Conservation (phyloP, 139 green algal genomes). For the Spirogloea muscicola region DNA sequence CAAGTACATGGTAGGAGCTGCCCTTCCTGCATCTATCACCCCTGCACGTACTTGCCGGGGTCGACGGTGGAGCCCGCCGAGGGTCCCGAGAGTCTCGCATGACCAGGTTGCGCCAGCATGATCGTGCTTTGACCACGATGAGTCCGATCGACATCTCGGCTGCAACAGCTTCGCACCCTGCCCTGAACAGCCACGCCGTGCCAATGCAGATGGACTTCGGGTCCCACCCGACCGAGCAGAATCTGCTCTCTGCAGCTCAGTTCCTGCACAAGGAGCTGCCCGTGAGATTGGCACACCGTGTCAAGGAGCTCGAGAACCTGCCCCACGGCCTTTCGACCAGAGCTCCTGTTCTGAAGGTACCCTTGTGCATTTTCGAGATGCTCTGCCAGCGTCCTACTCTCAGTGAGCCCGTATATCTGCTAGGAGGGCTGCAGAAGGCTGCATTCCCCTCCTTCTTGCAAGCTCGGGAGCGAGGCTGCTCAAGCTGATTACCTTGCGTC, state of each 20-base stretch:
- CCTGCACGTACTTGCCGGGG: neutral
- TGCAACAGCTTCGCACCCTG: neutral
- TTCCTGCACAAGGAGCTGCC: conserved; percentile 96
- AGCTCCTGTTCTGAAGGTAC: conserved; percentile 79
- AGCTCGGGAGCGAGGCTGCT: too few relatives aligned
- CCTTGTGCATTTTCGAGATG: too few relatives aligned
- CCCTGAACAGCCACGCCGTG: neutral
- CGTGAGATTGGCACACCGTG: conserved; percentile 83
- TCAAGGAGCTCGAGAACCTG: conserved; percentile 94
- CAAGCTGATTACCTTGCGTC: too few relatives aligned
- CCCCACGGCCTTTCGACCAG: conserved; percentile 88
- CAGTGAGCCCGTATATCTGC: too few relatives aligned
- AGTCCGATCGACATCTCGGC: neutral
- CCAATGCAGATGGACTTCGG: conserved; percentile 77
- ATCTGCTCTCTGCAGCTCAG: conserved; percentile 87
- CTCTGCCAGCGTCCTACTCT: too few relatives aligned
- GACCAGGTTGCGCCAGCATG: neutral
- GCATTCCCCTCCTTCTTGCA: too few relatives aligned
- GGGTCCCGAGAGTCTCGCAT: neutral
- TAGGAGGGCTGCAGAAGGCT: too few relatives aligned
- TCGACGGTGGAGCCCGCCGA: neutral
- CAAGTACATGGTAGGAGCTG: conserved; percentile 72
- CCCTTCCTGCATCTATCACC: conserved; percentile 7
- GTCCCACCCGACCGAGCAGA: conserved; percentile 81
- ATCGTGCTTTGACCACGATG: neutral